A percentile compares a stretch with the other conserved stretches of the same genome.
Conservation (phyloP, 345 rosid species). For the Aquilaria yunnanensis region DNA sequence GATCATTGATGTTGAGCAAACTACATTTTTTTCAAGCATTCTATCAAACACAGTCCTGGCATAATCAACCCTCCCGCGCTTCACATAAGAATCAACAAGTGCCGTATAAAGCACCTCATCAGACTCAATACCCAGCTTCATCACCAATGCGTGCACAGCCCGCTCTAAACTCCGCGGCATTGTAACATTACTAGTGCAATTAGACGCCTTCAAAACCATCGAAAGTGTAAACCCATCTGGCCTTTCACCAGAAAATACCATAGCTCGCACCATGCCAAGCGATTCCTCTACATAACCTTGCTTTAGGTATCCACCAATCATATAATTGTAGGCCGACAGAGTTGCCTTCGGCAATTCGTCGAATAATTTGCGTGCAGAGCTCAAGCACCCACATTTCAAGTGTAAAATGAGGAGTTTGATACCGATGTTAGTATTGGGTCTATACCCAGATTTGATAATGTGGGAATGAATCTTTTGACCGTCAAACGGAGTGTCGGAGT, state of each 20-base stretch:
- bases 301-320: conserved; percentile 63
- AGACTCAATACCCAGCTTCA: conserved; percentile 42
- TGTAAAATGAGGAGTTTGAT: conserved; percentile 65
- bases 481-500: conserved; percentile 43
- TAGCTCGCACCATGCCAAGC: conserved; percentile 33
- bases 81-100: conserved; percentile 73
- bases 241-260: conserved; percentile 49
- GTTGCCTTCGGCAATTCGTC: conserved; percentile 66
- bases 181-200: conserved; percentile 17
- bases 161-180: conserved; percentile 36
- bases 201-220: conserved; percentile 80
- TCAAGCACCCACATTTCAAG: conserved; percentile 46
- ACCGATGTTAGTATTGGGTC: conserved; percentile 43
- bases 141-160: conserved; percentile 50
- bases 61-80: conserved; percentile 44
- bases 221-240: conserved; percentile 77
- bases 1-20: conserved; percentile 89
- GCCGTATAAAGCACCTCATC: conserved; percentile 81
- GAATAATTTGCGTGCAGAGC: conserved; percentile 61
- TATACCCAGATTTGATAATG: conserved; percentile 57
- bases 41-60: conserved; percentile 72
- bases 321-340: conserved; percentile 70
- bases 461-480: conserved; percentile 68
- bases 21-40: conserved; percentile 54
- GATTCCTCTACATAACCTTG: conserved; percentile 35